Conservation (phyloP, 1,284 basidiomycete genomes). For the Baeospora myosura region DNA sequence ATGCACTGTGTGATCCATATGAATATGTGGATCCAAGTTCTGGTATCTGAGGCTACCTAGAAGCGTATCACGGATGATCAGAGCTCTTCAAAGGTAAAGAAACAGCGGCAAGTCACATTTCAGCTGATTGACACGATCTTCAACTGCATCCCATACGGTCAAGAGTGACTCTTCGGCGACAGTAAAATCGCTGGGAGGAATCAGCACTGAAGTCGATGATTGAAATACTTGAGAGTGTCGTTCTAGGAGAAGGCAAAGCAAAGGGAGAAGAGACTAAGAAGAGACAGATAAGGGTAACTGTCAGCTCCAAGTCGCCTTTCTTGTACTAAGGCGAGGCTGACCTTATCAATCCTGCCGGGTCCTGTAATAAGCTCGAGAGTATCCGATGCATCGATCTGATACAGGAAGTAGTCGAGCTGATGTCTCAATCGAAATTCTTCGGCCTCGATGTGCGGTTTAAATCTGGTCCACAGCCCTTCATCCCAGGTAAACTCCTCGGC, state of each 20-base stretch:
- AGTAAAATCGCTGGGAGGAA: no score
- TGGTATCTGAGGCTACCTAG: no score
- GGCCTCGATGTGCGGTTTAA: background rate
- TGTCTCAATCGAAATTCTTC: background rate
- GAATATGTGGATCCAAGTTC: no score
- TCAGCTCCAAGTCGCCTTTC: conserved; percentile 5
- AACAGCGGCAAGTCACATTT: no score
- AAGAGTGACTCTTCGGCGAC: no score
- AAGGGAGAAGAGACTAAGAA: conserved; percentile 21
- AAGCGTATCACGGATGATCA: no score
- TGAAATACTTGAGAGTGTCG: conserved; percentile 19
- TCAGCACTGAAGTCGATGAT: no score
- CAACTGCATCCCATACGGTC: no score
- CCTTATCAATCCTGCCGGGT: conserved; percentile 7
- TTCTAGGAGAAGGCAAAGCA: conserved; percentile 21
- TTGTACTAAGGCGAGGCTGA: background rate
- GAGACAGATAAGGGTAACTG: no score
- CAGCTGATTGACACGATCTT: no score
- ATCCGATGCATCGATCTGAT: conserved; percentile 7
- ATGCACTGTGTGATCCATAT: no score
- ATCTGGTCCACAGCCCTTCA: background rate
- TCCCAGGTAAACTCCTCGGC: background rate
- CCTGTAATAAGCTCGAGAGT: conserved; percentile 8
- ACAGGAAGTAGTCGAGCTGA: conserved; percentile 2
- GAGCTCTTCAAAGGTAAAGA: no score